Percentiles rank a stretch among this genome's conserved stretches.
These are phyloP conservation scores for Jamesozyma lodderae DNA, from an alignment of 805 yeast genomes.

Conservation along the genomic window DNA sequence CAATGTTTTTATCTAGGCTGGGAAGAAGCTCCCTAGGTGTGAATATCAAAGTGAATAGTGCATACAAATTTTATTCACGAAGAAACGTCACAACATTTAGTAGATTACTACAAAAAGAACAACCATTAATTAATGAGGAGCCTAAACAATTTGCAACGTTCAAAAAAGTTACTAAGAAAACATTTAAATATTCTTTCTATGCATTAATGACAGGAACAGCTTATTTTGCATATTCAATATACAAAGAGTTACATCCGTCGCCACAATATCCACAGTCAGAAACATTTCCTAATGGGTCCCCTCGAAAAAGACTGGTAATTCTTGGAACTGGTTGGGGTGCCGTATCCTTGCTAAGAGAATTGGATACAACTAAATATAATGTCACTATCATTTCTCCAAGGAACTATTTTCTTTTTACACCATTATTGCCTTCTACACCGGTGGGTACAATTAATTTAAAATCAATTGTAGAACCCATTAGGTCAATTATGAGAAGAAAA, in stretches of 20 bases:
- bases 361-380: constrained; percentile 81
- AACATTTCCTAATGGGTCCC: constrained; percentile 38
- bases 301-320: constrained; percentile 46
- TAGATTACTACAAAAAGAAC: no score
- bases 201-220: constrained; percentile 39
- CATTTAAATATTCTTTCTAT: constrained; percentile 4
- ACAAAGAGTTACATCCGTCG: constrained; percentile 53
- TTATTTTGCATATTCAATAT: constrained; percentile 52
- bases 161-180: background rate
- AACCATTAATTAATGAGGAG: no score
- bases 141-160: no score
- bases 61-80: no score
- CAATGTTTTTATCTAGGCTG: no score
- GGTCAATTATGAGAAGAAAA: constrained; percentile 71
- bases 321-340: constrained; percentile 96
- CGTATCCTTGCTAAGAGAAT: constrained; percentile 69
- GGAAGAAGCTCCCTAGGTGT: no score
- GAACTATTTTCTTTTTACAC: constrained; percentile 92
- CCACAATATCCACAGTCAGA: constrained; percentile 55
- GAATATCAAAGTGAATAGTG: no score
- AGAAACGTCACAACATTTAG: no score
- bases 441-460: constrained; percentile 85
- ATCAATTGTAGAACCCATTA: constrained; percentile 90
- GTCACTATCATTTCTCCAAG: constrained; percentile 89
- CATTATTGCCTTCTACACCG: constrained; percentile 87